These are phyloP conservation scores for Mycena chlorophos DNA, from an alignment of 768 basidiomycete species.

Conservation along the genomic window DNA sequence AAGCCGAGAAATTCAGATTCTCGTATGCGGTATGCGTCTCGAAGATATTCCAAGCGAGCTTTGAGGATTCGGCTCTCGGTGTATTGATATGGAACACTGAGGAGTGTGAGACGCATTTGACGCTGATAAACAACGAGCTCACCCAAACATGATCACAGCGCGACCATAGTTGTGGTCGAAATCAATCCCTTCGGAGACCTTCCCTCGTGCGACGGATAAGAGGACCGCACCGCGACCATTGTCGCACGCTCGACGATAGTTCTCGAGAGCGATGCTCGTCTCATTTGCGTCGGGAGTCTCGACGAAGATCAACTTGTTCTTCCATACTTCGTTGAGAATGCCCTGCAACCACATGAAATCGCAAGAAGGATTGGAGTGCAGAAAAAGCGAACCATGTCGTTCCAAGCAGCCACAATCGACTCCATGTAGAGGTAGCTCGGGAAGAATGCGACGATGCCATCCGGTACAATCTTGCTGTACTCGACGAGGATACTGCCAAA, in stretches of 20 bases:
- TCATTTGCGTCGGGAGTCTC: slow-evolving; percentile 99
- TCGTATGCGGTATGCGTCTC: slow-evolving; percentile 97
- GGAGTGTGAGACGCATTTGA: not conserved
- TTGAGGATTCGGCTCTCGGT: slow-evolving; percentile 97
- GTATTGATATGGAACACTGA: slow-evolving; percentile 93
- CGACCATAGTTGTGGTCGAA: slow-evolving; percentile 99
- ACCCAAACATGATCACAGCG: slow-evolving; percentile 99
- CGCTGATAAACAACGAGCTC: slow-evolving; percentile 16
- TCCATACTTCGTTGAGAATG: slow-evolving; percentile 98
- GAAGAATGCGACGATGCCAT: slow-evolving; percentile 98
- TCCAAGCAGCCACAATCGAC: slow-evolving; percentile 99
- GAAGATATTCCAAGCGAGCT: slow-evolving; percentile 93
- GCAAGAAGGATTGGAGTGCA: not conserved
- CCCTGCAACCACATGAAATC: slow-evolving; percentile 54
- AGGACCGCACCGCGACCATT: slow-evolving; percentile 97
- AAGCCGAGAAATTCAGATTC: slow-evolving; percentile 99
- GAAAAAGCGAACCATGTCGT: slow-evolving; percentile 84
- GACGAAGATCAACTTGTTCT: slow-evolving; percentile 98
- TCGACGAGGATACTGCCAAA: slow-evolving; percentile 98
- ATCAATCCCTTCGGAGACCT: slow-evolving; percentile 99
- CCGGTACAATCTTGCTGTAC: slow-evolving; percentile 96
- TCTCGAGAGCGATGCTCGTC: slow-evolving; percentile 96
- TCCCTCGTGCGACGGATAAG: slow-evolving; percentile 95
- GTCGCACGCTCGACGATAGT: slow-evolving; percentile 96
- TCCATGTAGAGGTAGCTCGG: slow-evolving; percentile 99